Evolutionary conservation across 192 early-diverging fungal species (phyloP).

Genomic region (Ambispora gerdemannii): DNA sequence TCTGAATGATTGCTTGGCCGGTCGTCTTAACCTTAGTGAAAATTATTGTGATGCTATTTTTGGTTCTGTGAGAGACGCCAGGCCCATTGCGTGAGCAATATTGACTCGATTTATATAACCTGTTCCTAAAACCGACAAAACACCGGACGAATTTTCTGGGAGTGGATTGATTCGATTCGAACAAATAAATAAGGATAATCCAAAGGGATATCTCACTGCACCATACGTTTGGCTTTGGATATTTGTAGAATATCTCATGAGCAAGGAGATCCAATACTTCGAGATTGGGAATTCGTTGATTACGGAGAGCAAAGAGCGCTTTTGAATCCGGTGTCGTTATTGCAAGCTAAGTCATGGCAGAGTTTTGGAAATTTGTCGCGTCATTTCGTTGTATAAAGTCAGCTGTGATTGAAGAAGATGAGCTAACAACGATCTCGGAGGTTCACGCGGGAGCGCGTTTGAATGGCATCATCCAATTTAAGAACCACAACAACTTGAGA

Average conservation of each 20-base stretch:
- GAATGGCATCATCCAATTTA: constrained; percentile 19
- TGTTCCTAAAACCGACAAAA: constrained; percentile 12
- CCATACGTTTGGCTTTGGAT: constrained; percentile 40
- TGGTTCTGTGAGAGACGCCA: not conserved
- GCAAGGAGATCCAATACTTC: constrained; percentile 3
- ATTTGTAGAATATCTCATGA: constrained; percentile 23
- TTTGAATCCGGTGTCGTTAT: not conserved
- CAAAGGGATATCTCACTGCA: constrained; percentile 27
- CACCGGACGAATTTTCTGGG: constrained; percentile 1
- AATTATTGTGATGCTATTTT: constrained; percentile 22
- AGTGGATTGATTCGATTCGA: constrained; percentile 6
- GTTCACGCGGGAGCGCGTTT: constrained; percentile 22
- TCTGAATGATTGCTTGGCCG: constrained; percentile 30
- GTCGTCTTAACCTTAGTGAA: constrained; percentile 24
- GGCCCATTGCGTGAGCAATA: not conserved
- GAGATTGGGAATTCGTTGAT: not conserved
- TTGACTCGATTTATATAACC: not conserved
- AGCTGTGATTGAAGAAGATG: constrained; percentile 19
- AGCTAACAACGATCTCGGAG: constrained; percentile 9
- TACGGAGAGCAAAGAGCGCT: constrained; percentile 15
- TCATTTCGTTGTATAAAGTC: constrained; percentile 25
- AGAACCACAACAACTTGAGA: constrained; percentile 17
- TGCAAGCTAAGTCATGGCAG: constrained; percentile 15
- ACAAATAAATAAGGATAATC: not conserved
- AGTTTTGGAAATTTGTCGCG: constrained; percentile 16